phyloP scores from a whole-genome alignment of 768 basidiomycete species.

The Boletus speciosus region DNA sequence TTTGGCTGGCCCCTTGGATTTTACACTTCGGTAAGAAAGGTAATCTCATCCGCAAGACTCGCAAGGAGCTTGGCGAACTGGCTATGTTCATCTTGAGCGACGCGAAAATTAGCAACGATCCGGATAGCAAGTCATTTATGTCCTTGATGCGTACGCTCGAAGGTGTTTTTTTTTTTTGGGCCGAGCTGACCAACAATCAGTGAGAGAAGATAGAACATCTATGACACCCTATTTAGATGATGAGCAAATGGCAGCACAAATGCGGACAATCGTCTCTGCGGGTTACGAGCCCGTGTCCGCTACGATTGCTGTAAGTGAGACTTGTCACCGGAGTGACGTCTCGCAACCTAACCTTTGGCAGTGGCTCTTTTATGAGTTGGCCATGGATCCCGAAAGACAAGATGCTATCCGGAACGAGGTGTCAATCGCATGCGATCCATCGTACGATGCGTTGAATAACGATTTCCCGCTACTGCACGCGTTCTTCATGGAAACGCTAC shows the following conservation, averaged over 20 bases:
- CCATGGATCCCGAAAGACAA: conserved; percentile 50
- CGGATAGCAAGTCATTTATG: conserved; percentile 47
- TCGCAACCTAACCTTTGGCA: conserved; percentile 21
- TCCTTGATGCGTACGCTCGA: conserved; percentile 47
- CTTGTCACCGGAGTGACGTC: background rate
- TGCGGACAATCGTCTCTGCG: conserved; percentile 62
- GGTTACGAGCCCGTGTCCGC: conserved; percentile 43
- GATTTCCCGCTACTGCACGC: conserved; percentile 56
- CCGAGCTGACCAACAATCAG: conserved; percentile 20
- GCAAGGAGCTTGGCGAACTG: conserved; percentile 50
- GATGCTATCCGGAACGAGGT: conserved; percentile 54
- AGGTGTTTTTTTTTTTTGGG: background rate
- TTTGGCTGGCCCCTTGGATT: conserved; percentile 57
- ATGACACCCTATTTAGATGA: conserved; percentile 41
- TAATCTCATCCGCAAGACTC: conserved; percentile 52
- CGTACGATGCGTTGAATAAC: conserved; percentile 49
- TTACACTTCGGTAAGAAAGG: conserved; percentile 56
- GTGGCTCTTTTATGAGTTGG: conserved; percentile 68
- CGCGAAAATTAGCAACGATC: conserved; percentile 44
- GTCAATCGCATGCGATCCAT: conserved; percentile 41
- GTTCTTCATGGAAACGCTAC: conserved; percentile 57
- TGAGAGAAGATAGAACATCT: conserved; percentile 43
- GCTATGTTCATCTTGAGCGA: conserved; percentile 53
- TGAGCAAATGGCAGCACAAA: conserved; percentile 52
- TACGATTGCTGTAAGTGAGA: conserved; percentile 30